Base-by-base conservation (phyloP, 371 early-diverging fungal species). In the Lichtheimia ramosa region DNA sequence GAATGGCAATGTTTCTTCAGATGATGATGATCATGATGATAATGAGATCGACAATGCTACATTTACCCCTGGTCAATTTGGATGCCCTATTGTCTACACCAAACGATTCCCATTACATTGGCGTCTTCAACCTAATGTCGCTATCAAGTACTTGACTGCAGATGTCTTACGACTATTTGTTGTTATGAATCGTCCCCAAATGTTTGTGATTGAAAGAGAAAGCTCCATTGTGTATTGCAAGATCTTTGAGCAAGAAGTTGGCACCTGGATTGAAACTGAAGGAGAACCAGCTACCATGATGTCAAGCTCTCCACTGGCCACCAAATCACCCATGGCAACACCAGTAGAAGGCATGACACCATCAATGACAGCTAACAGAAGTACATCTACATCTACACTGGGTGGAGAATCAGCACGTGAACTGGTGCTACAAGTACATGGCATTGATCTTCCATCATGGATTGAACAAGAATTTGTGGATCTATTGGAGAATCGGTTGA, bases 51-150 rank as follows among this genome's bases (percentile, higher is more conserved):
- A 43, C 34, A 59, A 51, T 20, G 69, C 62, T 20, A 73, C 67
- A 41, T 83, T 82, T 58, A 60, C 55, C 10, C 83, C 82, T 2
- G 91, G 90, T 0, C 88, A 89, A 53, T 92, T 91, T 65, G 77
- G 87, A 16, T 92, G 92, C 50, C 88, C 91, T 0, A 53, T 86
- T 7, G 83, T 90, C 13, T 87, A 80, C 59, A 77, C 74, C 1
- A 80, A 77, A 43, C 66, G 72, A n/a, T 90, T 93, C 62, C 83
- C 87, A 1, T 61, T 93, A 3, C 93, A 92, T 59, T 89, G 89
- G 88, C 81, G 95, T 3, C 63, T 94, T 28, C 83, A 75, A 48
- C 85, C 90, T 0, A 74, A 78, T 16, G 81, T 82, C 34, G 91
- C 92, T 1, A 66, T 89, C n/a, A 88, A 83, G 51, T 75, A 73